These are phyloP conservation scores for Nicotiana rustica DNA, from an alignment of 305 asterid species.

Conservation along the genomic window DNA sequence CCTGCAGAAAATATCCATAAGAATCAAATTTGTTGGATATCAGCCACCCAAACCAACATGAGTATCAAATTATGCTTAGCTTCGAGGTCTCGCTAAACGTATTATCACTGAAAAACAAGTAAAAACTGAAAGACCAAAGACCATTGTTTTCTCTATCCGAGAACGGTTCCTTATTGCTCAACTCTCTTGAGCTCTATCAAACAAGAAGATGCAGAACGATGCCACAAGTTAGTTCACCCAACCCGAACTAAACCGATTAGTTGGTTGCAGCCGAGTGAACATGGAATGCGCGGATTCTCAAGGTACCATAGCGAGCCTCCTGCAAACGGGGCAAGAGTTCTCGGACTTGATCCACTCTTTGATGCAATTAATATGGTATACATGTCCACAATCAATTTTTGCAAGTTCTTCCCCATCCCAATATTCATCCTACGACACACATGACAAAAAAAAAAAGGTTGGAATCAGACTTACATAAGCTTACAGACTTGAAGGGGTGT, in stretches of 20 bases:
- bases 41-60: conserved; percentile 10
- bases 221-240: background rate
- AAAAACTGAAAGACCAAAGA: background rate
- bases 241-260: background rate
- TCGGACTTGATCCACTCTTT: background rate
- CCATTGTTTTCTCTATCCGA: background rate
- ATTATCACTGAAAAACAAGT: background rate
- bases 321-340: conserved; percentile 6
- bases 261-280: background rate
- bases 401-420: background rate
- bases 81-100: background rate
- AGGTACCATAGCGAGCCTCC: background rate
- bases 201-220: background rate
- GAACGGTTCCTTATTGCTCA: background rate
- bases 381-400: background rate
- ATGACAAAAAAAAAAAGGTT: background rate
- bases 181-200: background rate
- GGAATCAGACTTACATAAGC: background rate
- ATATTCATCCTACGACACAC: background rate
- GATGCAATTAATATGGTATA: background rate
- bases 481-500: background rate
- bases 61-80: background rate
- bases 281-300: background rate
- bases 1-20: background rate
- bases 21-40: background rate